Base-by-base conservation (phyloP, 164 flowering plant species). In the Vitis vinifera region DNA sequence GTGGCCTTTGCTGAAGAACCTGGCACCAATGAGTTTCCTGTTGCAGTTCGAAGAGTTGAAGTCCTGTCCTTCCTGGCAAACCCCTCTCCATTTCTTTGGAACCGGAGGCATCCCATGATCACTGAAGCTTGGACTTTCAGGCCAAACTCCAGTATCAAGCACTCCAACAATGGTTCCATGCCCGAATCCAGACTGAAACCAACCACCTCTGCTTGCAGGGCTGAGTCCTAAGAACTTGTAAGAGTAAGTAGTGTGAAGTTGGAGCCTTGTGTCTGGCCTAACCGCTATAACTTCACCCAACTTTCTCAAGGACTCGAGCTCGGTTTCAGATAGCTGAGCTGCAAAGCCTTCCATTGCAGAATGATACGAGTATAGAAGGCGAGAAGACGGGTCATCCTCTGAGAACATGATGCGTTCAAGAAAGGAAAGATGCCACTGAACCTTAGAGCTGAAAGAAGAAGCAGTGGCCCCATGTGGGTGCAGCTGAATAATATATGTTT, bases 61-160 rank as follows among this genome's bases (percentile, higher is more conserved):
- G 11, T 59, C 67, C 70, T 86, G 80, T 10, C 99, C 97, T 67
- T 75, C 83, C 67, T 90, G 86, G 78, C 99, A 95, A 17, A 76
- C 59, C 31, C 99, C 98, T 68, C 76, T 81, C 98, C 99, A 95
- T 55, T 71, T 87, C 71, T 73, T 76, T 2, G 99, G 98, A 66
- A 77, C 79, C 0, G 83, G 83, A 16, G 93, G 86, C 94, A 95
- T 88, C n/a, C 78, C 78, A 0, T 65, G 71, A 65, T 95, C 98
- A 15, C 68, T 50, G 55, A 90, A 93, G 82, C 99, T 95, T 2
- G 94, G 96, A 68, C 92, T 91, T 76, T 93, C 99, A 0, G 98
- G 98, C 98, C 99, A 95, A 59, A 93, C 85, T 8, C 98, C 99
- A 8, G 92, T 88, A 71, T 95, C 99, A 31, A 94, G 85, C 17